Evolutionary conservation across 2,329 filamentous ascomycete genomes (phyloP).

Genomic region (Trichoderma guizhouense): DNA sequence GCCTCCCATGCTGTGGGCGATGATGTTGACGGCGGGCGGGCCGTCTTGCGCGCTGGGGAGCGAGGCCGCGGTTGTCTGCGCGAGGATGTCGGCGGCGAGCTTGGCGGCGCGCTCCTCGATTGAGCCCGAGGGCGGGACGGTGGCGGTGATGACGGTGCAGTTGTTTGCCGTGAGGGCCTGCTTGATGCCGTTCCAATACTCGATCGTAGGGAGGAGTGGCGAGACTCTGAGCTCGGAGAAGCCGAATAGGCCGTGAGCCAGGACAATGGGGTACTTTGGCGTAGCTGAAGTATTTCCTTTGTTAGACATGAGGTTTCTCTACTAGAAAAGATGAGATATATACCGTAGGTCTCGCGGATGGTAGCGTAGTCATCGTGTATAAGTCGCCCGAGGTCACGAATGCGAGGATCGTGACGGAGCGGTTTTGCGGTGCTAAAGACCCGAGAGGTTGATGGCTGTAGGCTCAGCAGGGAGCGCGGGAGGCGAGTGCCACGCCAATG

Average conservation of each 20-base stretch:
- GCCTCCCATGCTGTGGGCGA: slow-evolving; percentile 67
- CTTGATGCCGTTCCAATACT: slow-evolving; percentile 64
- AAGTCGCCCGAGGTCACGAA: slow-evolving; percentile 39
- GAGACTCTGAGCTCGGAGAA: slow-evolving; percentile 57
- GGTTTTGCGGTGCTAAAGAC: slow-evolving; percentile 7
- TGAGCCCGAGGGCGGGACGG: slow-evolving; percentile 58
- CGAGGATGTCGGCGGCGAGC: slow-evolving; percentile 53
- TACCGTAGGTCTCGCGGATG: slow-evolving; percentile 46
- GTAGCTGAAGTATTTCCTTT: slow-evolving; percentile 37
- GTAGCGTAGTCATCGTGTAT: slow-evolving; percentile 47
- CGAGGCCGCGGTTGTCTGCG: slow-evolving; percentile 39
- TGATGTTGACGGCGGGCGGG: slow-evolving; percentile 66
- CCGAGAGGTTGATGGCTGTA: not conserved
- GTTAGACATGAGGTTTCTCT: not conserved
- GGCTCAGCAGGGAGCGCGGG: slow-evolving; percentile 7
- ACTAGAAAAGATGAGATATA: not conserved
- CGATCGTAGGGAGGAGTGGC: slow-evolving; percentile 53
- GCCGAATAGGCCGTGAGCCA: slow-evolving; percentile 63
- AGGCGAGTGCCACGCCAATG: not conserved
- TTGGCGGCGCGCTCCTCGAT: slow-evolving; percentile 59
- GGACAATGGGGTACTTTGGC: slow-evolving; percentile 60
- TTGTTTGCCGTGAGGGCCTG: slow-evolving; percentile 53
- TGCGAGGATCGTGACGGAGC: slow-evolving; percentile 35
- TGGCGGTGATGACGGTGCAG: slow-evolving; percentile 55
- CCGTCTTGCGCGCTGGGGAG: not conserved